Base-by-base conservation (phyloP, 2,329 filamentous ascomycete genomes). In the Trichoderma gracile region DNA sequence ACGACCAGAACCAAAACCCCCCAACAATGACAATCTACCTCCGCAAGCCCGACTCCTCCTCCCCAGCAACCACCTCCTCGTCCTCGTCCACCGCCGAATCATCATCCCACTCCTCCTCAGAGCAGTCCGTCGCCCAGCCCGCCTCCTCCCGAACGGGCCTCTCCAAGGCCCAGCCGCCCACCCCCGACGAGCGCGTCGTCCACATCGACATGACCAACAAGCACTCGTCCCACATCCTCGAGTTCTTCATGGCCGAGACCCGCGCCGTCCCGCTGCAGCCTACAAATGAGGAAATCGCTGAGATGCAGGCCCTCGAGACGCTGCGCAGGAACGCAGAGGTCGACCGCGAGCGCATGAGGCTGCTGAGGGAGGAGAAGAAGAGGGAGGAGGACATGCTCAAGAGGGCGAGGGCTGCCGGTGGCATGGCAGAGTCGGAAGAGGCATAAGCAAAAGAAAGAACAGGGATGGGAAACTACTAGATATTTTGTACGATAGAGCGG, bases 1-100 rank as follows among this genome's bases (percentile, higher is more conserved):
- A 85, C 68, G 71, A 75, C 43, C 78, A 88, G 50, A 81, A 86
- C 69, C 75, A 80, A 5, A 80, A 80, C 23, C 79, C 84, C 7
- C 85, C 90, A 15, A 82, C 80, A 53, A 81, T 93, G 78, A 87
- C 85, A 66, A 80, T 93, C 70, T 89, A 89, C 78, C 84, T 89
- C 70, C 81, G 81, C 71, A 79, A 78, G 65, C 8, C 27, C 27
- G 25, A 8, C 33, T 38, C 33, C 2, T 12, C 30, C 9, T 67
- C 69, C 42, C 59, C 71, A 12, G 56, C 73, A 65, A 66, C 71
- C 65, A 68, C 71, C 43, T 40, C 71, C 43, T 59, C 73, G 12
- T 57, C 73, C 64, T 61, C 76, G 64, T 50, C 76, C 67, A 65
- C 70, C 50, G 74, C 76, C 67, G n/a, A n/a, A n/a, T n/a, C n/a